Evolutionary conservation across 2,329 filamentous ascomycete species (phyloP).

Genomic region (Plenodomus tracheiphilus): DNA sequence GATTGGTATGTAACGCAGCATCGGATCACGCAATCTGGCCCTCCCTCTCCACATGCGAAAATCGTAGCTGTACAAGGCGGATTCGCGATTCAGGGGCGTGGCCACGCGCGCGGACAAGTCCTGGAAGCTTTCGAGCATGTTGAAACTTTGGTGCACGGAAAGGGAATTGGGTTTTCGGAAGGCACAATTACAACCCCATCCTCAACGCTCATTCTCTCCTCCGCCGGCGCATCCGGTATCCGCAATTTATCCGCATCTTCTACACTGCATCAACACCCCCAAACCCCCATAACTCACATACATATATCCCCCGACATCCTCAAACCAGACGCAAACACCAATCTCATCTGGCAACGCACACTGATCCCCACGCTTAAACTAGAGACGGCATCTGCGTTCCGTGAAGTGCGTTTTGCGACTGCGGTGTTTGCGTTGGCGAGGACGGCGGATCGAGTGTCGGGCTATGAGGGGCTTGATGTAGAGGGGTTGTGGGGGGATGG

Average conservation of each 20-base stretch:
- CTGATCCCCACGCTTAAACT: constrained; percentile 31
- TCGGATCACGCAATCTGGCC: constrained; percentile 13
- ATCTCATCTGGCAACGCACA: constrained; percentile 40
- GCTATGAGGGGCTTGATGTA: constrained; percentile 19
- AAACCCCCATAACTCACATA: neutral
- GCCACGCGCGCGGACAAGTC: constrained; percentile 20
- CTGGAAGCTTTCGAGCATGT: constrained; percentile 1
- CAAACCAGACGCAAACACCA: constrained; percentile 43
- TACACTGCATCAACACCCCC: neutral
- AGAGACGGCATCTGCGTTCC: neutral
- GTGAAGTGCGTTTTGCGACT: constrained; percentile 7
- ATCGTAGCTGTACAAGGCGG: constrained; percentile 29
- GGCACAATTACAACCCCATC: too few species aligned
- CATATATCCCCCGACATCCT: constrained; percentile 14
- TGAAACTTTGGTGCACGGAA: neutral
- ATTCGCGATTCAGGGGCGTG: constrained; percentile 37
- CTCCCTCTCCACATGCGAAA: neutral
- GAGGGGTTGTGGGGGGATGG: constrained; percentile 25
- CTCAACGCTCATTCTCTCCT: constrained; percentile 32
- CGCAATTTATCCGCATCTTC: neutral
- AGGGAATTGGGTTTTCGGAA: constrained; percentile 12
- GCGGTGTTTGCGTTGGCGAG: constrained; percentile 32
- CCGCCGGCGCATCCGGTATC: constrained; percentile 35
- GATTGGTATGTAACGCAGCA: constrained; percentile 37
- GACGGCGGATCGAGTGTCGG: constrained; percentile 11